Conservation (phyloP, 1,284 basidiomycete species). For the Amylostereum chailletii region DNA sequence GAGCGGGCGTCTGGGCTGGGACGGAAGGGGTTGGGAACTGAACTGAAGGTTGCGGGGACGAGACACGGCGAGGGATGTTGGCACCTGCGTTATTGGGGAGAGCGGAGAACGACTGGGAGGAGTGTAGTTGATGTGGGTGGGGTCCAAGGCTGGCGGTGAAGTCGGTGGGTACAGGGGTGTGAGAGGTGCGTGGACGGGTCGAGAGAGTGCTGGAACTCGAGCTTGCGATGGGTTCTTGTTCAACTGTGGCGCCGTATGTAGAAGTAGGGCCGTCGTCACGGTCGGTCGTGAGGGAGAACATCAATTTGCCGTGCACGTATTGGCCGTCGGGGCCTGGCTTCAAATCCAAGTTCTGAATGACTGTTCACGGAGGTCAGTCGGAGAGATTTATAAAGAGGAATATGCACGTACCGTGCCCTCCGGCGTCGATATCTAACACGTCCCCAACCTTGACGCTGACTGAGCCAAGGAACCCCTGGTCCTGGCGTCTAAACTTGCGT, state of each 20-base stretch:
- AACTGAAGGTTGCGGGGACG: not conserved
- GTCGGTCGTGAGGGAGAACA: conserved; percentile 85
- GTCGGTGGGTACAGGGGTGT: too few species aligned
- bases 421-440: conserved; percentile 83
- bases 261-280: not conserved
- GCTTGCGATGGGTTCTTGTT: not conserved
- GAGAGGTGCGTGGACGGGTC: not conserved
- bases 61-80: not conserved
- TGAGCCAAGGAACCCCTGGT: conserved; percentile 92
- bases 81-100: not conserved
- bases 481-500: conserved; percentile 92
- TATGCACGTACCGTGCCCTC: conserved; percentile 69
- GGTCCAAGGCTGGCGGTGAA: not conserved
- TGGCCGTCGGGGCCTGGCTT: conserved; percentile 88
- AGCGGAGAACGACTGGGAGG: not conserved
- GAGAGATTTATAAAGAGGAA: conserved; percentile 1
- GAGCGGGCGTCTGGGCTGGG: not conserved
- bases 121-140: not conserved
- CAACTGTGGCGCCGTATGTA: not conserved
- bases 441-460: conserved; percentile 88
- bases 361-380: conserved; percentile 28
- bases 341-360: conserved; percentile 85
- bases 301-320: conserved; percentile 85
- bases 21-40: not conserved
- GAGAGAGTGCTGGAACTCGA: not conserved